Percentiles rank a stretch among this genome's conserved stretches.
phyloP scores from a whole-genome alignment of 2,329 filamentous ascomycete species.

The Macroventuria anomochaeta region DNA sequence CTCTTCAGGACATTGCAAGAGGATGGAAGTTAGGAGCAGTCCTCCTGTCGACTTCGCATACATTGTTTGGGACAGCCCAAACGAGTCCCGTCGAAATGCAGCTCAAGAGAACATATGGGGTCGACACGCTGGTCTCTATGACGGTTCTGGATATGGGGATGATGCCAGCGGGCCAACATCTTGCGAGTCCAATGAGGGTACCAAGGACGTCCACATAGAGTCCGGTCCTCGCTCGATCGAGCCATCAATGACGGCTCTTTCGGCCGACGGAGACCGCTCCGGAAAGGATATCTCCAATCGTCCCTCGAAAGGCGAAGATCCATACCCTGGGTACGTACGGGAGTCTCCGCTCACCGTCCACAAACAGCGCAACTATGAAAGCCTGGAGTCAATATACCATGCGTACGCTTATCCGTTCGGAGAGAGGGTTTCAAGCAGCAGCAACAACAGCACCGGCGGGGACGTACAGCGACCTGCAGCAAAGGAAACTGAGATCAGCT shows the following conservation, averaged over 20 bases:
- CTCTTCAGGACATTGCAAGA: background rate
- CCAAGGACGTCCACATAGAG: background rate
- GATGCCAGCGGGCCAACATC: constrained; percentile 8
- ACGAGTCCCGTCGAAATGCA: background rate
- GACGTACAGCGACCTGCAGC: background rate
- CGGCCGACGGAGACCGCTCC: background rate
- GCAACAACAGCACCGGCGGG: background rate
- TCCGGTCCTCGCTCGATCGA: background rate
- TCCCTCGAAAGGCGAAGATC: background rate
- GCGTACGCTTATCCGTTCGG: background rate
- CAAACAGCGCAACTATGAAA: background rate
- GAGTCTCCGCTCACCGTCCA: background rate
- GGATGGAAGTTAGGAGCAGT: background rate
- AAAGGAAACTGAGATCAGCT: background rate
- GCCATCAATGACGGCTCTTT: background rate
- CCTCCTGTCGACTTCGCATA: constrained; percentile 6
- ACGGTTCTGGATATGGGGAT: constrained; percentile 35
- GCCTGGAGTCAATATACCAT: constrained; percentile 4
- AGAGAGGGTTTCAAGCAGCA: background rate
- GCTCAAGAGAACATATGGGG: constrained; percentile 19
- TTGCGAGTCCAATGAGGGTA: constrained; percentile 7
- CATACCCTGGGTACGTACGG: background rate
- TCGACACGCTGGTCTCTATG: constrained; percentile 29
- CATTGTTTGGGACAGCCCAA: constrained; percentile 12
- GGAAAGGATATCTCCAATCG: background rate